Percentiles rank a stretch among this genome's conserved stretches.
phyloP scores from a whole-genome alignment of 345 rosid species.

The Rhodamnia rubescens region DNA sequence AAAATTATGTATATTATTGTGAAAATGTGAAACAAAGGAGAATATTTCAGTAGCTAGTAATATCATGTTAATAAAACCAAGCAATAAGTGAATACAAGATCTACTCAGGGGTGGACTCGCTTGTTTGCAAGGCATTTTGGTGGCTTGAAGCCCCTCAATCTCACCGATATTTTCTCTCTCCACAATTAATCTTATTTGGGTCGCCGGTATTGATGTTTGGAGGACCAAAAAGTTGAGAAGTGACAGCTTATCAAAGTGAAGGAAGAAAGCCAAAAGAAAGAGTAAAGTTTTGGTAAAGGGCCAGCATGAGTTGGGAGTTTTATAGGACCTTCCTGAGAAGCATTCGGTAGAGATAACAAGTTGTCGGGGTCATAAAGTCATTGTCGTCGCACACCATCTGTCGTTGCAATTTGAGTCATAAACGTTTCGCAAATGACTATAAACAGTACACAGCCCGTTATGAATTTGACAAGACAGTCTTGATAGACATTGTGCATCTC shows the following conservation, averaged over 20 bases:
- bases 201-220: not conserved
- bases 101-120: not conserved
- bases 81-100: not conserved
- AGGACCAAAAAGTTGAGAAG: not conserved
- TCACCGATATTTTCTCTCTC: not conserved
- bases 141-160: not conserved
- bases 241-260: not conserved
- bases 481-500: not conserved
- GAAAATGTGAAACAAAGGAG: not conserved
- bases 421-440: not conserved
- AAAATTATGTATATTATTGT: not conserved
- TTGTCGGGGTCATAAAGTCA: not conserved
- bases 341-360: not conserved
- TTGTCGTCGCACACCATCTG: not conserved
- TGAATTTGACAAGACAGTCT: not conserved
- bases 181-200: not conserved
- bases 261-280: no score
- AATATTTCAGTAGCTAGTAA: not conserved
- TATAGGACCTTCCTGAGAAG: not conserved
- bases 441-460: not conserved
- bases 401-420: not conserved
- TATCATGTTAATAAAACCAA: not conserved
- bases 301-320: not conserved
- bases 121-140: not conserved
- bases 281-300: not conserved